Evolutionary conservation across 179 eudicot species (phyloP), one percentile per base, ranked within the genome.

Genomic region (Beta corolliflora): DNA sequence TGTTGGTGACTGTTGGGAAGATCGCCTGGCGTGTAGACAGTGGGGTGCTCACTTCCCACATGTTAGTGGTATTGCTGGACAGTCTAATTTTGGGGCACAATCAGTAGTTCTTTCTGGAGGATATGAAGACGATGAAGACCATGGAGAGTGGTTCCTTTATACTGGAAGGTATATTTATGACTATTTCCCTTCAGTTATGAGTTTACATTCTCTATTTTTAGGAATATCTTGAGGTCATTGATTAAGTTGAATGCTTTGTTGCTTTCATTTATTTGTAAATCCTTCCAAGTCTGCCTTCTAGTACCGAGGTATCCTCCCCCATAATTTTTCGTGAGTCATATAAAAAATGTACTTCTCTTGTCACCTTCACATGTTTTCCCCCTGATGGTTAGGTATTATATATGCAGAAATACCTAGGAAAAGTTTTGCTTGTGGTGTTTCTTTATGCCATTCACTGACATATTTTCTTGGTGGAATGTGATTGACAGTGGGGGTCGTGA

Each of bases 21-120:
- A 94, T 81, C 84, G 98, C 36, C 66, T 94, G 90, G 92, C 92
- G 31, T 94, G 97, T 79, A 91, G 98, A 82, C 98, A 93, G 70
- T 93, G 98, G 98, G 98, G 98, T 23, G 93, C 94, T 70, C 98
- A 94, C 83, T 88, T 93, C 81, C 97, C 95, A 13, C 98, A 91
- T 86, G 96, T 94, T 83, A 91, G 93, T 41, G 98, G 98, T 52
- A 94, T 94, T 55, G 89, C 91, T 68, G 97, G 98, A 21, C 97
- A 94, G 78, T 80, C 92, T 7, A 84, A 76, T 71, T 86, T 74
- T 87, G 98, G 94, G 19, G 93, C 97, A 36, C 98, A 94, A 77
- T 94, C 98, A 13, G 98, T 94, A 75, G 98, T 93, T 21, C 91
- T 94, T 5, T 94, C 98, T 7, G 98, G 98, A 46, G 98, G 98